Base-by-base conservation (phyloP, 2,329 filamentous ascomycete genomes). In the Cladosporium sp. region DNA sequence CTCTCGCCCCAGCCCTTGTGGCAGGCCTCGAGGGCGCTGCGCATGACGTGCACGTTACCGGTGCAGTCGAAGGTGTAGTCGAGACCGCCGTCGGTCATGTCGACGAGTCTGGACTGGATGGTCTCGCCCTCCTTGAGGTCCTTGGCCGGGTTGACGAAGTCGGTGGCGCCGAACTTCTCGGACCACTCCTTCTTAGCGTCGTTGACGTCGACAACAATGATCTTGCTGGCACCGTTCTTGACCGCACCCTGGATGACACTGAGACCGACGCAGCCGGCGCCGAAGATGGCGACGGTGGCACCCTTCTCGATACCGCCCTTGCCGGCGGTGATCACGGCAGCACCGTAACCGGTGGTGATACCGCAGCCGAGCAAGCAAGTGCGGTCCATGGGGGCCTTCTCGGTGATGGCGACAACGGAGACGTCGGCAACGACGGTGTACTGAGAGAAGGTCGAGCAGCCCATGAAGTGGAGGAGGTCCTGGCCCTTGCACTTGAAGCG, bases 11-110 rank as follows among this genome's bases (percentile, higher is more conserved):
- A 99, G 43, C 93, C 93, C 83, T 99, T 99, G 80, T 99, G 93
- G 78, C 91, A 97, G 43, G 93, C 91, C 77, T 99, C 92, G 54
- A 99, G 83, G 36, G 93, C 93, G 47, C 89, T 87, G 57, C 93
- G 82, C 93, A 96, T 99, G 50, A 99, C 93, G 61, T 84, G 82
- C 47, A 97, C 91, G 66, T 97, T 97, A 54, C 93, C 93, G 6
- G 93, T 99, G 80, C 93, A 97, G 77, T 99, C 93, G 69, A 99
- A 99, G 43, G 93, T 99, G 78, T 96, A 97, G 77, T 99, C 93
- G 70, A 90, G 95, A 45, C 93, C 93, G 59, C 93, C 93, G 65
- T 97, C 93, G 1, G 93, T 99, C 86, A 97, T 90, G 74, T 97
- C 92, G 61, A 97, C 83, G 58, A 99, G 80, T 76, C 92, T 86